Percentiles rank a stretch among this genome's conserved stretches.
Conservation (phyloP, 176 grass and related monocot genomes). For the Carex scoparia region DNA sequence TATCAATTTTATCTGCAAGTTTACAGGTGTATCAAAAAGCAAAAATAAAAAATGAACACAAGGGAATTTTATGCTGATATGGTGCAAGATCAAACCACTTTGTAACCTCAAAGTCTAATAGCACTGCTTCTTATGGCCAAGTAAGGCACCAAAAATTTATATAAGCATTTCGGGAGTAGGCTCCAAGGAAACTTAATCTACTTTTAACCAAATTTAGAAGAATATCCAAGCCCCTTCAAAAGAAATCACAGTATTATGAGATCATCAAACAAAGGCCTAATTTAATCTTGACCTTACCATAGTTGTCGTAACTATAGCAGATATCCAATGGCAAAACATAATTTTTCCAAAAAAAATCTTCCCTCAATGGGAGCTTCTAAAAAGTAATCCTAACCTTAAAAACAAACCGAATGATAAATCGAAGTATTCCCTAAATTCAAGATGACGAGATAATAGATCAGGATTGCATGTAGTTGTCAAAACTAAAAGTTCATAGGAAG, state of each 20-base stretch:
- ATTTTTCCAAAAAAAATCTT: background rate
- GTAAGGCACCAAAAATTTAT: background rate
- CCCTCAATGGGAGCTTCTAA: background rate
- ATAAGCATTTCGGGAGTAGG: background rate
- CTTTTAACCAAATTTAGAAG: background rate
- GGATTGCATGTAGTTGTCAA: background rate
- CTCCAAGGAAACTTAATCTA: background rate
- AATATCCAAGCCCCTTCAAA: background rate
- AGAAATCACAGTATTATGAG: slow-evolving; percentile 1
- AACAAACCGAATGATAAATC: background rate
- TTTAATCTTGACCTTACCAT: background rate
- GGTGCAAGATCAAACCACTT: background rate
- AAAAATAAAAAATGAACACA: slow-evolving; percentile 13
- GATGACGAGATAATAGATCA: background rate
- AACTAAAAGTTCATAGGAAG: background rate
- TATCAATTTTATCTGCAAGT: slow-evolving; percentile 54
- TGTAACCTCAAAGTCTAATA: background rate
- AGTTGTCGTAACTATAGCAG: background rate
- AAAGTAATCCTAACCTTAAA: background rate
- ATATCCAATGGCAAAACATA: background rate
- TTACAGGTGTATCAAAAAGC: background rate
- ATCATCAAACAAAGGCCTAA: background rate
- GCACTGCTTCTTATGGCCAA: background rate
- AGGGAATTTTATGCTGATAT: background rate
- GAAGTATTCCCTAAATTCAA: background rate